These are phyloP conservation scores for Phytophthora syringae DNA, from an alignment of 352 stramenopile genomes.

Conservation along the genomic window DNA sequence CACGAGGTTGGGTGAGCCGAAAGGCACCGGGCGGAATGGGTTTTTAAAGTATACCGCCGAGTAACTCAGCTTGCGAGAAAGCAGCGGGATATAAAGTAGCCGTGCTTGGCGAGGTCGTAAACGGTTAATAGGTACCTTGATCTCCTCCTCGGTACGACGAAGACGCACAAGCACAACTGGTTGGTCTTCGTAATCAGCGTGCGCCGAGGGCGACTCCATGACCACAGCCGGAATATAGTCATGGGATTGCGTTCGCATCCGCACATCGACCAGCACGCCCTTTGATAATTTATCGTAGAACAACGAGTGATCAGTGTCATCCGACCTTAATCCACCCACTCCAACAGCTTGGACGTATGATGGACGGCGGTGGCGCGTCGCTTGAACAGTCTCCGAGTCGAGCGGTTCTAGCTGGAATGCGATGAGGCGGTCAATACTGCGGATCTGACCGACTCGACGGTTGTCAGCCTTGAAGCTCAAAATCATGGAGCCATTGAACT, in stretches of 20 bases:
- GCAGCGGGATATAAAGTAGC: slow-evolving; percentile 79
- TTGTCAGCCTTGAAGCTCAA: slow-evolving; percentile 89
- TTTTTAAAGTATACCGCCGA: slow-evolving; percentile 91
- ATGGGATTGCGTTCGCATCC: slow-evolving; percentile 68
- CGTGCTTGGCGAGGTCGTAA: slow-evolving; percentile 74
- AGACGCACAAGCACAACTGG: slow-evolving; percentile 67
- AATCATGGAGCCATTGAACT: slow-evolving; percentile 89
- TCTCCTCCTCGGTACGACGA: slow-evolving; percentile 72
- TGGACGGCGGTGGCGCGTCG: slow-evolving; percentile 76
- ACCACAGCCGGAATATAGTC: slow-evolving; percentile 77
- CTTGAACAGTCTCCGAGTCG: slow-evolving; percentile 67
- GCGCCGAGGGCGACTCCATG: slow-evolving; percentile 43
- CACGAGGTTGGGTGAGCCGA: slow-evolving; percentile 87
- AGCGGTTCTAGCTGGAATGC: slow-evolving; percentile 86
- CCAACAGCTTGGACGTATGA: slow-evolving; percentile 63
- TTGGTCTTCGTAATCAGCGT: slow-evolving; percentile 51
- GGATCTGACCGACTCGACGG: slow-evolving; percentile 83
- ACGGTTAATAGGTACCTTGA: slow-evolving; percentile 71
- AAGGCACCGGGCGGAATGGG: slow-evolving; percentile 85
- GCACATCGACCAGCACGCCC: slow-evolving; percentile 76
- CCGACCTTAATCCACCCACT: slow-evolving; percentile 30
- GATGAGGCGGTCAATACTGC: slow-evolving; percentile 87
- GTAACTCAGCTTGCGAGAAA: slow-evolving; percentile 89
- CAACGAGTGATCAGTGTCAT: slow-evolving; percentile 50
- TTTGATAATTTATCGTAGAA: slow-evolving; percentile 72